phyloP scores from a whole-genome alignment of 2,329 filamentous ascomycete species.

The Zasmidium citrigriseum region DNA sequence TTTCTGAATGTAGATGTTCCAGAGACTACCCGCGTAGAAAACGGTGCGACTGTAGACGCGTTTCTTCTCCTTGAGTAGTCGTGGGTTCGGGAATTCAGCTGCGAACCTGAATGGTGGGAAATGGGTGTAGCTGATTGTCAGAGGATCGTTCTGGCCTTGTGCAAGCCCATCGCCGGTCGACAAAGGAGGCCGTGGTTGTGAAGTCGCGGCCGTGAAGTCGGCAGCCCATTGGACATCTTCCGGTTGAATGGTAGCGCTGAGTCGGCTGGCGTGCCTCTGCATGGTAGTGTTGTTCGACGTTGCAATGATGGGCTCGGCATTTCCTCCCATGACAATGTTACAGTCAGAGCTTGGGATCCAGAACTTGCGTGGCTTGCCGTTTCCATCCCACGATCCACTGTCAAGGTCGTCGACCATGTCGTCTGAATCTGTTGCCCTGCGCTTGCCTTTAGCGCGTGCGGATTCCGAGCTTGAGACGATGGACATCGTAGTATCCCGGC shows the following conservation, averaged over 20 bases:
- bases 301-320: slow-evolving; percentile 53
- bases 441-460: slow-evolving; percentile 46
- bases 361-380: slow-evolving; percentile 57
- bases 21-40: slow-evolving; percentile 60
- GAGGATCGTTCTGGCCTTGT: slow-evolving; percentile 11
- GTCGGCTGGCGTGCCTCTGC: slow-evolving; percentile 47
- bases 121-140: slow-evolving; percentile 50
- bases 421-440: slow-evolving; percentile 32
- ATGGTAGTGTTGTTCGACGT: slow-evolving; percentile 43
- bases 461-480: slow-evolving; percentile 25
- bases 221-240: slow-evolving; percentile 59
- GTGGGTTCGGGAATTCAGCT: slow-evolving; percentile 59
- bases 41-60: slow-evolving; percentile 60
- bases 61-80: slow-evolving; percentile 60
- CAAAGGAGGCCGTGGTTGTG: slow-evolving; percentile 29
- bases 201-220: slow-evolving; percentile 53
- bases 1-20: slow-evolving; percentile 66
- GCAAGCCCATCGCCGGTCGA: slow-evolving; percentile 6
- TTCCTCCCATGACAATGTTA: slow-evolving; percentile 56
- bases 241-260: slow-evolving; percentile 55
- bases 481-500: slow-evolving; percentile 31
- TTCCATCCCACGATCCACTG: slow-evolving; percentile 56
- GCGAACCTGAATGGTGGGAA: slow-evolving; percentile 62
- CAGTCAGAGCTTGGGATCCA: slow-evolving; percentile 59
- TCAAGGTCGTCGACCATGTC: slow-evolving; percentile 29